These are phyloP conservation scores for Termitomyces sp. DNA, from an alignment of 1,284 basidiomycete species.

Conservation along the genomic window DNA sequence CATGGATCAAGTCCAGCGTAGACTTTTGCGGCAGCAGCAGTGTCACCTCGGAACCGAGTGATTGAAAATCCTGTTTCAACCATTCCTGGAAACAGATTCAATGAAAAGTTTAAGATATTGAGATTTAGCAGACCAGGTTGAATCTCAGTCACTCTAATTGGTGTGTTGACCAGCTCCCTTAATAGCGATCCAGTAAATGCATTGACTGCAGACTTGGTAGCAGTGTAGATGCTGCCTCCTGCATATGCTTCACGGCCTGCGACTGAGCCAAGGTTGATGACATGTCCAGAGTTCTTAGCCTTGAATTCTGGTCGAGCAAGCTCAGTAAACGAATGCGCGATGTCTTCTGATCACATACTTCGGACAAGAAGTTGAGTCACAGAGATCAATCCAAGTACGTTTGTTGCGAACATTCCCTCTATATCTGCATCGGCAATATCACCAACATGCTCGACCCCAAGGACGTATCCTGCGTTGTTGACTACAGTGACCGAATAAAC, in stretches of 20 bases:
- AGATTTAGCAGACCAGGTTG: conserved; percentile 62
- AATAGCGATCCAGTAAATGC: conserved; percentile 84
- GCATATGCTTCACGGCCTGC: conserved; percentile 90
- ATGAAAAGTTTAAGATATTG: neutral
- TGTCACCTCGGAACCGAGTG: conserved; percentile 83
- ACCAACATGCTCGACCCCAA: conserved; percentile 80
- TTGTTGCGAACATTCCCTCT: conserved; percentile 89
- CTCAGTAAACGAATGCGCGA: neutral
- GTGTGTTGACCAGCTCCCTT: conserved; percentile 86
- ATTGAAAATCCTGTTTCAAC: conserved; percentile 92
- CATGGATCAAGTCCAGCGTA: conserved; percentile 82
- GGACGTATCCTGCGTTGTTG: conserved; percentile 86
- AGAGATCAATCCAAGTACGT: conserved; percentile 85
- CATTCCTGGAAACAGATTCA: conserved; percentile 53
- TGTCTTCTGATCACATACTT: conserved; percentile 37
- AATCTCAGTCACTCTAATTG: conserved; percentile 88
- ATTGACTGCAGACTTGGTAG: conserved; percentile 85
- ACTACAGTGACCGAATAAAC: conserved; percentile 40
- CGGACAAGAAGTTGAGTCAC: conserved; percentile 77
- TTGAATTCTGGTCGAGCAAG: conserved; percentile 70
- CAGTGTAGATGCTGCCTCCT: conserved; percentile 79
- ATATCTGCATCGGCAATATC: conserved; percentile 72
- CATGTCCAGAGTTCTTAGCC: conserved; percentile 78
- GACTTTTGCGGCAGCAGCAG: conserved; percentile 77
- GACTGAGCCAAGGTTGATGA: conserved; percentile 95